These are phyloP conservation scores for Piper longum DNA, from an alignment of 164 flowering plant species.

Conservation along the genomic window DNA sequence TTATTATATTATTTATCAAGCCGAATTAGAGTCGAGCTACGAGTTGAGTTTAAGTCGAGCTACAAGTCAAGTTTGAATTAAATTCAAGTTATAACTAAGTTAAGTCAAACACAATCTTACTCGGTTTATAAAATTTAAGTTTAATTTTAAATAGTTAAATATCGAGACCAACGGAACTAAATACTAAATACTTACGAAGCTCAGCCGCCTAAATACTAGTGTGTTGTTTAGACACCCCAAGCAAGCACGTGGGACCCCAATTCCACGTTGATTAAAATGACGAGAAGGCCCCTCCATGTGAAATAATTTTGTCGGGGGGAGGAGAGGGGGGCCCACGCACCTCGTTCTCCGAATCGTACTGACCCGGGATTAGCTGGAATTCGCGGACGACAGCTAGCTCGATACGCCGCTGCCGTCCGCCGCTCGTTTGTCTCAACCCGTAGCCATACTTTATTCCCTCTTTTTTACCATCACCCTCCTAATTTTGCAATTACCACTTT, in stretches of 20 bases:
- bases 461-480: background rate
- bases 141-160: too few species aligned
- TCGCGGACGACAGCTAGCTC: conserved; percentile 39
- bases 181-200: too few species aligned
- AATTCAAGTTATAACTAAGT: too few species aligned
- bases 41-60: too few species aligned
- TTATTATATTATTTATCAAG: too few species aligned
- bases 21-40: too few species aligned
- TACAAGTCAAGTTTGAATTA: too few species aligned
- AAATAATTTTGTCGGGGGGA: background rate
- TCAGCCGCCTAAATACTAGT: too few species aligned
- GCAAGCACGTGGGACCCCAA: background rate
- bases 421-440: conserved; percentile 25
- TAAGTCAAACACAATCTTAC: too few species aligned
- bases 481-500: background rate
- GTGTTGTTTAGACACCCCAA: too few species aligned
- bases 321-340: background rate
- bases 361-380: conserved; percentile 31
- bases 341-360: background rate
- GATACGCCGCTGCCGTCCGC: conserved; percentile 48
- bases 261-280: background rate
- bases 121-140: too few species aligned
- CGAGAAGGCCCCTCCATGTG: background rate
- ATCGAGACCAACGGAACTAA: too few species aligned
- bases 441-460: conserved; percentile 8